A percentile compares a stretch with the other conserved stretches of the same genome.
phyloP scores from a whole-genome alignment of 441 rosid species.

The Corymbia calophylla region DNA sequence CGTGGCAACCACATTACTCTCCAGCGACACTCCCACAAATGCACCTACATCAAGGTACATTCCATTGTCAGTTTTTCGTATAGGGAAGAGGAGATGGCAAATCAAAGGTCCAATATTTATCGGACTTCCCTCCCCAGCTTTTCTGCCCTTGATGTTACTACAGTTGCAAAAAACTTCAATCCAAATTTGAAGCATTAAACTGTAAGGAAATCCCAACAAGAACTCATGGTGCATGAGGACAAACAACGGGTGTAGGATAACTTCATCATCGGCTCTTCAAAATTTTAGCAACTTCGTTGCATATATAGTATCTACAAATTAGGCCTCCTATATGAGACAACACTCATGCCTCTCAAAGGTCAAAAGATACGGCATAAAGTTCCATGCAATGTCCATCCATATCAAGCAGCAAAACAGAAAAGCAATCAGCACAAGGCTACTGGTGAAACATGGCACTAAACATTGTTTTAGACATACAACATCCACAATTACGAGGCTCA shows the following conservation, averaged over 20 bases:
- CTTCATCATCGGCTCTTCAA: not conserved
- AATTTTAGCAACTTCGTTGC: not conserved
- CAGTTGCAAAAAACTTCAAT: not conserved
- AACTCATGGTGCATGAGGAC: not conserved
- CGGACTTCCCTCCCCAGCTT: not conserved
- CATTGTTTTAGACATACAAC: not conserved
- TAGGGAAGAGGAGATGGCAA: not conserved
- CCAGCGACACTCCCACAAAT: constrained; percentile 88
- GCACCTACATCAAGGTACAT: constrained; percentile 41
- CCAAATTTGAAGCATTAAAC: not conserved
- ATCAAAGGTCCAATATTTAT: not conserved
- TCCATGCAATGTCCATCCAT: not conserved
- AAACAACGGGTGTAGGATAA: not conserved
- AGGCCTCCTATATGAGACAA: not conserved
- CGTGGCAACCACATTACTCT: constrained; percentile 78
- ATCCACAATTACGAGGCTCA: not conserved
- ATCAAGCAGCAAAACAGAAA: not conserved
- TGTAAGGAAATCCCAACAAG: not conserved
- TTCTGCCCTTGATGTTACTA: not conserved
- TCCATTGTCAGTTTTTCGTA: not conserved
- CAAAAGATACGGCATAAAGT: not conserved
- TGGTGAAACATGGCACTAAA: not conserved
- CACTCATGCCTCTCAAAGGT: not conserved
- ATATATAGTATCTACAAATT: not conserved
- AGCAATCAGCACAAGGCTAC: not conserved